Evolutionary conservation across 805 yeast species (phyloP), one percentile per base, ranked within the genome.

Genomic region (Wickerhamiella allomyrinae): DNA sequence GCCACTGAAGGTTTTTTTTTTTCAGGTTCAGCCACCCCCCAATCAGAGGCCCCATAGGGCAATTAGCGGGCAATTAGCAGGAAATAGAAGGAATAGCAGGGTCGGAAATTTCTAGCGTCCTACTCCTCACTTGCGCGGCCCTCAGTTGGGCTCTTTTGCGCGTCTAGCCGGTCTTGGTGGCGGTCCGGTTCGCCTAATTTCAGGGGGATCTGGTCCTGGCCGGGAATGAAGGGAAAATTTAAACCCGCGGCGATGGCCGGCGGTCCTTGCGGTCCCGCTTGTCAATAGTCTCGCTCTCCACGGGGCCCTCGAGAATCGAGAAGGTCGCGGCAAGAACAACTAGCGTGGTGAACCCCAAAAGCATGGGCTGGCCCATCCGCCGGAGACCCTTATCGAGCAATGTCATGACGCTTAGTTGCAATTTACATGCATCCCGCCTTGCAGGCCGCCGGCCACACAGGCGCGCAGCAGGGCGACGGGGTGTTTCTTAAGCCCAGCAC

Each of bases 381-480:
- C 39, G 37, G 31, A 45, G 34, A 20, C 43, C 43, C 22, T 33
- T 35, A 20, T 41, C 47, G 24, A 44, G 38, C 22, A 33, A 40
- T 21, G 47, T 44, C 47, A 44, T 44, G 20, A 23, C 20, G 37
- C 37, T 34, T 34, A 34, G 37, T 34, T 20, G 23, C 25, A 21
- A 14, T 20, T 20, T 14, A 21, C 29, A 20, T 44, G 38, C 38
- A 27, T 20, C 45, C 43, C 2, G 59, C 57, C 42, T 83, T 81
- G 54, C 80, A 77, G 60, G 97, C 91, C 2, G 97, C 96, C 0
- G 98, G 98, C 5, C 98, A 89, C 54, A 82, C 69, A 5, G 97
- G 95, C 0, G 72, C 80, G 2, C 76, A 76, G 47, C 69, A 58
- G 6, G 73, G 71, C 33, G 94, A 86, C 0, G 60, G 73, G 7